phyloP scores from a whole-genome alignment of 768 basidiomycete genomes.

The Boletus rufocinnamomeus region DNA sequence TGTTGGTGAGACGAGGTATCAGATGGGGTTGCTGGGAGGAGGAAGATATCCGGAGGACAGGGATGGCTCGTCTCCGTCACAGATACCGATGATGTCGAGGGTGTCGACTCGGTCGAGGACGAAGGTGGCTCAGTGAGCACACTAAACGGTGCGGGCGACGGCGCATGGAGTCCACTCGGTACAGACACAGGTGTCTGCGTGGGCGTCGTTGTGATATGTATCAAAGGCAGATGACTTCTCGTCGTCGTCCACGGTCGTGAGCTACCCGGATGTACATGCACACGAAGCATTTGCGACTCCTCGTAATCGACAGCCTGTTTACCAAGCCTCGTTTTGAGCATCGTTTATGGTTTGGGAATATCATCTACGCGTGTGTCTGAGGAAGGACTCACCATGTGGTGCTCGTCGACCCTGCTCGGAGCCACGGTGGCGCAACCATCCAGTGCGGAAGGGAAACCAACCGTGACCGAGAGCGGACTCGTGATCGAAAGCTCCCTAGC shows the following conservation, averaged over 20 bases:
- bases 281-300: conserved; percentile 15
- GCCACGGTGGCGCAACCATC: background rate
- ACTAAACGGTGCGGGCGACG: conserved; percentile 29
- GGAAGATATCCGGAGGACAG: conserved; percentile 32
- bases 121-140: conserved; percentile 27
- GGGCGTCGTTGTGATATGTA: conserved; percentile 28
- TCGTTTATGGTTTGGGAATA: background rate
- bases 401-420: conserved; percentile 38
- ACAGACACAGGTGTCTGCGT: background rate
- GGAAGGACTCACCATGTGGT: conserved; percentile 44
- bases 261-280: conserved; percentile 12
- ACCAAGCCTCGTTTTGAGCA: conserved; percentile 12
- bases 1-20: conserved; percentile 23
- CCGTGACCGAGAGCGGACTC: conserved; percentile 25
- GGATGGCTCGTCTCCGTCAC: conserved; percentile 1
- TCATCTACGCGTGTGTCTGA: background rate
- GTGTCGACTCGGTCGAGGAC: conserved; percentile 22
- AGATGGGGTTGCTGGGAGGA: conserved; percentile 30
- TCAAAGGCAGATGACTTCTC: conserved; percentile 25
- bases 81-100: conserved; percentile 18
- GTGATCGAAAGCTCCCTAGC: conserved; percentile 64
- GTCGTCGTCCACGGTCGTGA: conserved; percentile 15
- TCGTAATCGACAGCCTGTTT: conserved; percentile 30
- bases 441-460: conserved; percentile 11
- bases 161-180: conserved; percentile 4